Evolutionary conservation across 768 basidiomycete species (phyloP).

Genomic region (Lentinula raphanica): DNA sequence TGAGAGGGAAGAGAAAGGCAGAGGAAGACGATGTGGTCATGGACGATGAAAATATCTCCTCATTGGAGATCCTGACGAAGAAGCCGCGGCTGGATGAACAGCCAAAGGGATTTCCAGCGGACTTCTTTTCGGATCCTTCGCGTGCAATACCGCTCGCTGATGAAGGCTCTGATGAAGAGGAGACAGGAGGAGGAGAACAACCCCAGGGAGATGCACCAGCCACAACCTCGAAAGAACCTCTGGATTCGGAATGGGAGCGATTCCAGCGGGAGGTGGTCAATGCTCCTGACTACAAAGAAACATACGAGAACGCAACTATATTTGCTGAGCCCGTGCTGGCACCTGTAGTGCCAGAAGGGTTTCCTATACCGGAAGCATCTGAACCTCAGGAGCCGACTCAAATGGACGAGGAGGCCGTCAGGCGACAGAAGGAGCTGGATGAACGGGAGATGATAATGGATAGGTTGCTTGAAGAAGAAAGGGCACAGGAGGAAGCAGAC

Average conservation of each 20-base stretch:
- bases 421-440: slow-evolving; percentile 55
- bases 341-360: slow-evolving; percentile 40
- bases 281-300: slow-evolving; percentile 36
- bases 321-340: slow-evolving; percentile 62
- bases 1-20: slow-evolving; percentile 30
- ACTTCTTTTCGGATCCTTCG: slow-evolving; percentile 81
- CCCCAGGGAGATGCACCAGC: slow-evolving; percentile 12
- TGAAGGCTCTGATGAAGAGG: slow-evolving; percentile 30
- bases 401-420: slow-evolving; percentile 40
- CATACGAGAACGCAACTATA: slow-evolving; percentile 67
- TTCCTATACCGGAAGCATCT: slow-evolving; percentile 32
- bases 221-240: slow-evolving; percentile 20
- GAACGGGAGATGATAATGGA: slow-evolving; percentile 85
- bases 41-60: slow-evolving; percentile 18
- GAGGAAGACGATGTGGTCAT: slow-evolving; percentile 13
- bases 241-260: slow-evolving; percentile 70
- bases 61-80: slow-evolving; percentile 23
- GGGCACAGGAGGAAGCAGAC: slow-evolving; percentile 85
- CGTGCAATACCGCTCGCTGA: slow-evolving; percentile 43
- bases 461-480: slow-evolving; percentile 76
- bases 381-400: slow-evolving; percentile 23
- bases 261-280: slow-evolving; percentile 66
- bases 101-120: slow-evolving; percentile 43
- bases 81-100: slow-evolving; percentile 23
- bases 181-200: slow-evolving; percentile 2